Evolutionary conservation across 306 rosid species (phyloP).

Genomic region (Casuarina equisetifolia): DNA sequence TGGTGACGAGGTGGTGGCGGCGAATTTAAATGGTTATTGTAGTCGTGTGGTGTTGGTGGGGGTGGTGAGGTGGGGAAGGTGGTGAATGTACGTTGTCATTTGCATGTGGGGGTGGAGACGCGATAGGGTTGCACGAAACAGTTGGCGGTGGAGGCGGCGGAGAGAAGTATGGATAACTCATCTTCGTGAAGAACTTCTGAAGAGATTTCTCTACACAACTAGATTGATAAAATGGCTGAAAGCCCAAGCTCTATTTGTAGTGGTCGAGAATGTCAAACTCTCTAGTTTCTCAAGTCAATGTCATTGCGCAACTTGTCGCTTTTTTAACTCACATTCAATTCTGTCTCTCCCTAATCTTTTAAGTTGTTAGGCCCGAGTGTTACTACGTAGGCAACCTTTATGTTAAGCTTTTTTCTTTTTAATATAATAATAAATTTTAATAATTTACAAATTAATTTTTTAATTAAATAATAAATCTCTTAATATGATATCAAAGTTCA

Average conservation of each 20-base stretch:
- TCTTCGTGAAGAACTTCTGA: not conserved
- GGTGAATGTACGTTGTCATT: conserved; percentile 9
- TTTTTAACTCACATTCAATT: not conserved
- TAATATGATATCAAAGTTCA: no score
- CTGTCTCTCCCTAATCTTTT: not conserved
- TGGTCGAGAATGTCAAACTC: not conserved
- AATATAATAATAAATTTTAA: no score
- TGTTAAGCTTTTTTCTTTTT: no score
- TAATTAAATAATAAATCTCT: no score
- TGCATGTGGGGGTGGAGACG: not conserved
- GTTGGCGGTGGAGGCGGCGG: conserved; percentile 31
- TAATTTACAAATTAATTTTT: no score
- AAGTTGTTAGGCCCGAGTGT: no score
- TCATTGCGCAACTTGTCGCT: not conserved
- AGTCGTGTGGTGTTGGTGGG: conserved; percentile 23
- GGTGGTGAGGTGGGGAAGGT: conserved; percentile 31
- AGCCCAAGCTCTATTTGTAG: conserved; percentile 31
- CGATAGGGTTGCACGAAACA: conserved; percentile 1
- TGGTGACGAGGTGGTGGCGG: not conserved
- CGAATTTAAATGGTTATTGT: conserved; percentile 10
- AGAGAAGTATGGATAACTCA: conserved; percentile 42
- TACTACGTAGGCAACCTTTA: no score
- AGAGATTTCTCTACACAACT: not conserved
- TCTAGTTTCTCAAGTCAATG: not conserved
- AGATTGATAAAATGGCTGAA: conserved; percentile 7